These are phyloP conservation scores for Globisporangium carolinianum DNA, from an alignment of 352 stramenopile species.

Conservation along the genomic window DNA sequence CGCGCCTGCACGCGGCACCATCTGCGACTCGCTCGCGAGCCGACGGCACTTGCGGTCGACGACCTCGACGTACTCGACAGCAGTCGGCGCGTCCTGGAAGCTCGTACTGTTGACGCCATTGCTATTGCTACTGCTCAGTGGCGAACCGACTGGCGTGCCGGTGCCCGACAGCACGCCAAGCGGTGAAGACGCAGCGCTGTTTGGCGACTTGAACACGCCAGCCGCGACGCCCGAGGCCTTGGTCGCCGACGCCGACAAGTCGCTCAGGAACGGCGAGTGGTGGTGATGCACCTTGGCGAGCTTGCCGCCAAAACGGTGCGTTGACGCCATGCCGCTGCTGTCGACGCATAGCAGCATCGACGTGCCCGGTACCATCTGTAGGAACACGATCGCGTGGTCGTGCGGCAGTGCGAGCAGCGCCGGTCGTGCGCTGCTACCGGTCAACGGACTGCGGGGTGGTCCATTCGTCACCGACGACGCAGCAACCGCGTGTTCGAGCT, in stretches of 20 bases:
- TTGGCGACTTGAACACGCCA: conserved; percentile 28
- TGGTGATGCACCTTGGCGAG: conserved; percentile 40
- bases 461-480: not conserved
- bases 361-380: conserved; percentile 37
- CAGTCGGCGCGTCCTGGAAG: conserved; percentile 14
- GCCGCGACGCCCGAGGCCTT: conserved; percentile 19
- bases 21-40: conserved; percentile 37
- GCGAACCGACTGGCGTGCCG: conserved; percentile 1
- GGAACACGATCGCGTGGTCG: conserved; percentile 44
- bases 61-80: conserved; percentile 43
- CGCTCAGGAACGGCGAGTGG: conserved; percentile 31
- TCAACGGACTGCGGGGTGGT: not conserved
- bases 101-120: not conserved
- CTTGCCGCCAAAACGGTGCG: conserved; percentile 56
- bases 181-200: no score
- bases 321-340: conserved; percentile 58
- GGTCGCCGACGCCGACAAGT: conserved; percentile 31
- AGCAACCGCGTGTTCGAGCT: not conserved
- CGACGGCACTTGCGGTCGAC: conserved; percentile 62
- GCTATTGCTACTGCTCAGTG: conserved; percentile 2
- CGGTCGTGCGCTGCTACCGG: not conserved
- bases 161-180: not conserved
- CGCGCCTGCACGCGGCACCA: conserved; percentile 1
- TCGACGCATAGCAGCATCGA: conserved; percentile 64
- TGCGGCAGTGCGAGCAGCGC: conserved; percentile 46